phyloP scores from a whole-genome alignment of 1,284 basidiomycete genomes.

The Ustilago sp. region DNA sequence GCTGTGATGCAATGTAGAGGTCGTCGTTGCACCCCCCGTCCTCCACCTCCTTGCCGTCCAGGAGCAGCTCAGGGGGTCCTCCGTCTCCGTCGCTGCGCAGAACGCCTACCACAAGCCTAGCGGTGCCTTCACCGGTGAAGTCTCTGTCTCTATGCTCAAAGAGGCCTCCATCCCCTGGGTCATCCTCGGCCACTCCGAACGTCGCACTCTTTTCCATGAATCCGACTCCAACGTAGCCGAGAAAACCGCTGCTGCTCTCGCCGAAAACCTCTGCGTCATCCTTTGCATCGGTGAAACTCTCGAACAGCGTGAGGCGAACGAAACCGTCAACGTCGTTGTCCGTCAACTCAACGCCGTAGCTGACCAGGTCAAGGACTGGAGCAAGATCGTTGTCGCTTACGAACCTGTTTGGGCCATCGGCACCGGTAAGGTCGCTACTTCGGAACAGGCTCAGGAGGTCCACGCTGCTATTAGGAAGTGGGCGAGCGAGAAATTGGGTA shows the following conservation, averaged over 20 bases:
- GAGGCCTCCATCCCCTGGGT: constrained; percentile 91
- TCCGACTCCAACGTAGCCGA: constrained; percentile 83
- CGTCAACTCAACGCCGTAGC: constrained; percentile 85
- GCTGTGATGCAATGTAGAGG: constrained; percentile 45
- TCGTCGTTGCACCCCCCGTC: constrained; percentile 67
- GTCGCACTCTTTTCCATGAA: constrained; percentile 91
- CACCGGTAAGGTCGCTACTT: constrained; percentile 93
- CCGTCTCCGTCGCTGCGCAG: constrained; percentile 80
- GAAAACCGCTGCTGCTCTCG: constrained; percentile 83
- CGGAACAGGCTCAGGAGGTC: constrained; percentile 89
- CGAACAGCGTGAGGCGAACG: constrained; percentile 82
- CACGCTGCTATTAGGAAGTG: constrained; percentile 86
- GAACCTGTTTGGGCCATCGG: constrained; percentile 94
- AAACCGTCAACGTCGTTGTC: constrained; percentile 84
- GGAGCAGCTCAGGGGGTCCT: constrained; percentile 53
- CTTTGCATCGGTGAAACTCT: constrained; percentile 97
- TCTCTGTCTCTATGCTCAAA: constrained; percentile 76
- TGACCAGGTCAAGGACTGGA: constrained; percentile 80
- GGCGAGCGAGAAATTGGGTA: constrained; percentile 78
- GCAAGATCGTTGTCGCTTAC: constrained; percentile 89
- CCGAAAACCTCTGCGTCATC: constrained; percentile 83
- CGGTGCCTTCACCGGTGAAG: constrained; percentile 86
- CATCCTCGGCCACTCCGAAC: constrained; percentile 97
- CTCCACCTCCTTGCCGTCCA: constrained; percentile 64
- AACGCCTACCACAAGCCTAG: constrained; percentile 87